Base-by-base conservation (phyloP, 106 monocot species). In the Phalaenopsis equestris region DNA sequence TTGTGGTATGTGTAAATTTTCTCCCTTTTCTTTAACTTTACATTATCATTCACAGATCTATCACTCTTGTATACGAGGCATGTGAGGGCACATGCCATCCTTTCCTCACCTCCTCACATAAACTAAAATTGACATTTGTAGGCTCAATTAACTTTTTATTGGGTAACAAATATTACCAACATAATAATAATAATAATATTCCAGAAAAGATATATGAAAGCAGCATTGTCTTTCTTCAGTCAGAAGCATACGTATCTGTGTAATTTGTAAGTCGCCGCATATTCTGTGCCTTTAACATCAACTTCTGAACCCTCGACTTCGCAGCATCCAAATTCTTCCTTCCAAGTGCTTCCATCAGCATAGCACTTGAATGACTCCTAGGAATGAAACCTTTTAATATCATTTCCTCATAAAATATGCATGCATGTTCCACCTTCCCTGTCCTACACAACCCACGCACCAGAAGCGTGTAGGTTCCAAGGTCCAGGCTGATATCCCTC, bases 401-500 rank as follows among this genome's bases (percentile, higher is more conserved):
- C 96, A 96, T 91, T 82, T 90, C 90, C 85, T 96, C 87, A 81
- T 93, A 91, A 7, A 91, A 86, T 65, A 87, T 49, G 81, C 93
- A 96, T 23, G 96, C 84, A 17, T 86, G 84, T 0, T 46, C 79
- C 47, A 93, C 10, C 87, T 90, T 37, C 88, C 84, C 84, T 30
- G 30, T 30, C 75, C 75, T 68, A 72, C 93, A 96, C 8, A 96
- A 87, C 23, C 88, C 78, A 46, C 87, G 85, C 42, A 93, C 30
- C 30, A 96, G 77, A 55, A 96, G 84, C 67, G 30, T 84, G 79
- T 96, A 96, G 10, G 96, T 91, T 58, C 93, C 86, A 17, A 85
- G 81, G 41, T 96, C 96, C 81, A 87, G 84, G 78, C 90, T 30
- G 42, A 96, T 77, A 52, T 90, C 90, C 47, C 87, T 93, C 76